Conservation (phyloP, 1,284 basidiomycete species). For the Sanghuangporus weigelae region DNA sequence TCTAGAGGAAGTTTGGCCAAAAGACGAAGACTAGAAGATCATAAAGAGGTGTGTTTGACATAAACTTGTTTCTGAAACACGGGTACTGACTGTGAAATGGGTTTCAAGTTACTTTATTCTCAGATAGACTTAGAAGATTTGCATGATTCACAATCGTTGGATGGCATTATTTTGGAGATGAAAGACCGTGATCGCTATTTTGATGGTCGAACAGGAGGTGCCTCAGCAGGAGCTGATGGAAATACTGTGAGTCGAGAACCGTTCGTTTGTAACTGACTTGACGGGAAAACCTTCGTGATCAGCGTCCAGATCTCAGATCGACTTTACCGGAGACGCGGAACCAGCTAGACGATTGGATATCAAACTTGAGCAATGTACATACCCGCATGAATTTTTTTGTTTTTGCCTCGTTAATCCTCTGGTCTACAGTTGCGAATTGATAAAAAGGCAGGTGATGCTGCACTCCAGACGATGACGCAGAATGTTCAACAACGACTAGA, state of each 20-base stretch:
- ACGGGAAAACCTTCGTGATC: background rate
- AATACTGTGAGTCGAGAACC: constrained; percentile 20
- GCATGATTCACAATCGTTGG: constrained; percentile 55
- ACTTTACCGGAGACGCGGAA: constrained; percentile 35
- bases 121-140: constrained; percentile 89
- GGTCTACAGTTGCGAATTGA: constrained; percentile 53
- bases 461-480: constrained; percentile 69
- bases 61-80: background rate
- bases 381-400: background rate
- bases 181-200: constrained; percentile 74
- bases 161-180: constrained; percentile 81
- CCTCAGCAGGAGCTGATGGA: constrained; percentile 27
- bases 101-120: constrained; percentile 40
- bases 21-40: constrained; percentile 46
- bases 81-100: background rate
- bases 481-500: constrained; percentile 67
- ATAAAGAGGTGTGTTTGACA: constrained; percentile 29
- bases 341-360: constrained; percentile 53
- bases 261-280: background rate
- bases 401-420: background rate
- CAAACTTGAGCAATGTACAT: constrained; percentile 51
- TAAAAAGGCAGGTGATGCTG: constrained; percentile 57
- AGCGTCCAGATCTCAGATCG: constrained; percentile 9
- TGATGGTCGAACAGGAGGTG: constrained; percentile 48
- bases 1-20: constrained; percentile 56